Evolutionary conservation across 352 stramenopile genomes (phyloP).

Genomic region (Pythium dissotocum): DNA sequence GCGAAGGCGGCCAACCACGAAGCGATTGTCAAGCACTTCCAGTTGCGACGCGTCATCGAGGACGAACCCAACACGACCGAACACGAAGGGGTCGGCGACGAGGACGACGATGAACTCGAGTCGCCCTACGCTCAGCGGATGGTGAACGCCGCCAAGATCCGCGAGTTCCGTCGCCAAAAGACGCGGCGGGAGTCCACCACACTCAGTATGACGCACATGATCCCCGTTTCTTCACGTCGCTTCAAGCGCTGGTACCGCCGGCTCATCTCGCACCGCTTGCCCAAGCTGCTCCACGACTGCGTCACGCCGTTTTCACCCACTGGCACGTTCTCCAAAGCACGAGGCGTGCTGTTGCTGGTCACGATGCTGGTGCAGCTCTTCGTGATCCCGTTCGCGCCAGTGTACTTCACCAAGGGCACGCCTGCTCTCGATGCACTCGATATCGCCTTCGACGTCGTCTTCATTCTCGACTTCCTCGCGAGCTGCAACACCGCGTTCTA

Average conservation of each 20-base stretch:
- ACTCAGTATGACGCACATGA: constrained; percentile 12
- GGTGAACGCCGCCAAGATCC: constrained; percentile 29
- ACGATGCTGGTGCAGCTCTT: constrained; percentile 24
- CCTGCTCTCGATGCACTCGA: constrained; percentile 3
- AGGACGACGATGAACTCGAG: neutral
- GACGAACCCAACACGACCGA: constrained; percentile 11
- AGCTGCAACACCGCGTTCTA: constrained; percentile 28
- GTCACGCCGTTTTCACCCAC: constrained; percentile 20
- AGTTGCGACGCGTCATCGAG: constrained; percentile 20
- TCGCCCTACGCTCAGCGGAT: constrained; percentile 23
- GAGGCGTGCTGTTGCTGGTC: constrained; percentile 7
- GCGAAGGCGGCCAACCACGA: constrained; percentile 27
- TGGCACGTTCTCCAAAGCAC: constrained; percentile 17
- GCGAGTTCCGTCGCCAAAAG: constrained; percentile 23
- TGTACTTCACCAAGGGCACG: constrained; percentile 24
- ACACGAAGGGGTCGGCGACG: constrained; percentile 12
- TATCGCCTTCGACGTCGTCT: constrained; percentile 23
- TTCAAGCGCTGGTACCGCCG: constrained; percentile 8
- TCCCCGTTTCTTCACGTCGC: constrained; percentile 17
- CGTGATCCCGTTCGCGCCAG: constrained; percentile 19
- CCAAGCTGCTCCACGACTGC: neutral
- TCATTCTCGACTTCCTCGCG: constrained; percentile 23
- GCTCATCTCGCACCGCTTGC: neutral
- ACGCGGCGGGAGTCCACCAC: constrained; percentile 20
- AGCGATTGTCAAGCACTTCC: constrained; percentile 28